Base-by-base conservation (phyloP, 352 stramenopile species). In the Pythium periplocum region DNA sequence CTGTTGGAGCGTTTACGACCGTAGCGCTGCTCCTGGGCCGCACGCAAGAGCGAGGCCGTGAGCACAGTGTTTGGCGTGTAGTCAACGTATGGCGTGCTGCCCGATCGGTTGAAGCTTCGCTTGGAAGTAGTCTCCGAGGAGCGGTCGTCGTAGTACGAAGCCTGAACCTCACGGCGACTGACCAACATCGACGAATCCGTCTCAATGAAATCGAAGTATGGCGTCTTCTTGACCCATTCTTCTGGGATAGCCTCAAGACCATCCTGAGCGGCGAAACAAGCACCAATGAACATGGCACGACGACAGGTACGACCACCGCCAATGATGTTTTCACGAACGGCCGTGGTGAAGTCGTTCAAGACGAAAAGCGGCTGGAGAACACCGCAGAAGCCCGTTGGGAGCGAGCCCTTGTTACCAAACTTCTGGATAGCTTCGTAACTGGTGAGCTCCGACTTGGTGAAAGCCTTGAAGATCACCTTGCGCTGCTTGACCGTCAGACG, bases 381-480 rank as follows among this genome's bases (percentile, higher is more conserved):
- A 7, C 76, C 71, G 48, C 75, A 83, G 50, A 91, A 87, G 8
- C 81, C 81, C 7, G 68, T 71, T n/a, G 81, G 76, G 3, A 89
- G 59, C 30, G 76, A 73, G 1, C 81, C 81, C 7, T 82, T 80
- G 64, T 91, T 91, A 53, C 81, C 81, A 45, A 89, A 91, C 55
- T 89, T 87, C 60, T 91, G 81, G 51, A 91, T 89, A 30, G 78
- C 81, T 38, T 91, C 74, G 62, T 91, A 89, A 52, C 76, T 88
- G 6, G 80, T 75, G 26, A 89, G 64, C 54, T 90, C 77, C 11
- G 78, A 88, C 64, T 91, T 89, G 48, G 81, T 91, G 55, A 91
- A 91, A 32, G 81, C 78, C 57, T 91, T 91, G 53, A 89, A 91
- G 55, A 91, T 89, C 17, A 87, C 78, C 55, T 89, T 91, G 45